A percentile compares a stretch with the other conserved stretches of the same genome.
Conservation (phyloP, 441 rosid genomes). For the Melastoma candidum region DNA sequence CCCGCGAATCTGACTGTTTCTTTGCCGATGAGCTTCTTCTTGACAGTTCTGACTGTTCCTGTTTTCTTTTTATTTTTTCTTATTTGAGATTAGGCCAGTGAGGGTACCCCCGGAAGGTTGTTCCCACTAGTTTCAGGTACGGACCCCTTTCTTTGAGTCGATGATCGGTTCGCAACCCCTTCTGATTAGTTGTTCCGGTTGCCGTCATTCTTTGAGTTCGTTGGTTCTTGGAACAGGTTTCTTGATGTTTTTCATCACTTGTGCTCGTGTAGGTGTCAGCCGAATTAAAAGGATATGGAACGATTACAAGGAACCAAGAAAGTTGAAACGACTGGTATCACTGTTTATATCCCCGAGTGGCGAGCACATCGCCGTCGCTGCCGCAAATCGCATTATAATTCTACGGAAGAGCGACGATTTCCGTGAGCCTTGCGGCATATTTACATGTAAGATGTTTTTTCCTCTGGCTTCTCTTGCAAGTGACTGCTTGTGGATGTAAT, state of each 20-base stretch:
- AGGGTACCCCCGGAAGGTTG: slow-evolving; percentile 35
- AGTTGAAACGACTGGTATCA: slow-evolving; percentile 32
- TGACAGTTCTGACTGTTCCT: no score
- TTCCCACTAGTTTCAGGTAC: slow-evolving; percentile 12
- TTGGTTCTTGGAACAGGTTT: not conserved
- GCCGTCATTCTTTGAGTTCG: slow-evolving; percentile 1
- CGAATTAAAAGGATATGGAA: slow-evolving; percentile 69
- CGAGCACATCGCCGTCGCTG: slow-evolving; percentile 73
- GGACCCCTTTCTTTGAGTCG: not conserved
- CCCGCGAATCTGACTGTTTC: not conserved
- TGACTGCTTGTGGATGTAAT: no score
- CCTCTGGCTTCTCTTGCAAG: no score
- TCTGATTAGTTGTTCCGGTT: not conserved
- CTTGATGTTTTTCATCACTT: not conserved
- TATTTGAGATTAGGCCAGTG: slow-evolving; percentile 31
- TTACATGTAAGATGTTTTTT: slow-evolving; percentile 38
- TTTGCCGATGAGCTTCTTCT: slow-evolving; percentile 9
- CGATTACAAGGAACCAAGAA: slow-evolving; percentile 38
- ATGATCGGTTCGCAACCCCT: not conserved
- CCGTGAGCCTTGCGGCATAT: slow-evolving; percentile 56
- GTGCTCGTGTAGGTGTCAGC: slow-evolving; percentile 42
- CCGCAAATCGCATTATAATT: slow-evolving; percentile 62
- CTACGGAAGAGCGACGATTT: slow-evolving; percentile 67
- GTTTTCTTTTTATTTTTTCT: slow-evolving; percentile 20
- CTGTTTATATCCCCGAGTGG: slow-evolving; percentile 72